Conservation (phyloP, 805 yeast species). For the Yarrowia phangngaensis region DNA sequence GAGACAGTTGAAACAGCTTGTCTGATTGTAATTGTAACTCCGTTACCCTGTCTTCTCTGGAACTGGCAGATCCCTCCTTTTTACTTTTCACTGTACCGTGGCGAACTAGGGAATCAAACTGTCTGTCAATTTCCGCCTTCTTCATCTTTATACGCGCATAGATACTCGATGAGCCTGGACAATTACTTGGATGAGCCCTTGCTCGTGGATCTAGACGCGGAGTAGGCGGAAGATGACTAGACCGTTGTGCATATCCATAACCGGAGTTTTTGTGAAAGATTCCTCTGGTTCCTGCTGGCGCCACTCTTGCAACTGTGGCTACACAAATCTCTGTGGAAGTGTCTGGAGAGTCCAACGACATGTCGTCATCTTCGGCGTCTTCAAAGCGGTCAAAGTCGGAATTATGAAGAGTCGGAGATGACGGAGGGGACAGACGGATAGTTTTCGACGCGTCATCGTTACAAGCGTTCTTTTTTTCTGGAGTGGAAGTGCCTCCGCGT, state of each 20-base stretch:
- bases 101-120: slow-evolving; percentile 12
- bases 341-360: slow-evolving; percentile 15
- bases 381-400: slow-evolving; percentile 22
- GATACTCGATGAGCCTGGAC: slow-evolving; percentile 3
- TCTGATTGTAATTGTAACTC: slow-evolving; percentile 12
- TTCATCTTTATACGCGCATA: slow-evolving; percentile 24
- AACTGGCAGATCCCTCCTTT: slow-evolving; percentile 4
- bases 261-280: slow-evolving; percentile 20
- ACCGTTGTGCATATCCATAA: slow-evolving; percentile 7
- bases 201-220: slow-evolving; percentile 22
- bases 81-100: slow-evolving; percentile 20
- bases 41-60: slow-evolving; percentile 12
- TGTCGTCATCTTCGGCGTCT: slow-evolving; percentile 13
- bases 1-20: slow-evolving; percentile 19
- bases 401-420: not conserved
- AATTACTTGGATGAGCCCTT: not conserved
- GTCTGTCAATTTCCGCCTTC: slow-evolving; percentile 19
- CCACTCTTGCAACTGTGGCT: slow-evolving; percentile 16
- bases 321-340: slow-evolving; percentile 11
- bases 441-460: too few relatives aligned
- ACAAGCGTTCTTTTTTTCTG: slow-evolving; percentile 5
- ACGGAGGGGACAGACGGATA: too few relatives aligned
- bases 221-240: too few relatives aligned
- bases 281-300: slow-evolving; percentile 12
- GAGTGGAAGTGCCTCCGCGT: slow-evolving; percentile 18